phyloP scores from a whole-genome alignment of 495 filamentous ascomycete species.

The Penicillium malachiteum region DNA sequence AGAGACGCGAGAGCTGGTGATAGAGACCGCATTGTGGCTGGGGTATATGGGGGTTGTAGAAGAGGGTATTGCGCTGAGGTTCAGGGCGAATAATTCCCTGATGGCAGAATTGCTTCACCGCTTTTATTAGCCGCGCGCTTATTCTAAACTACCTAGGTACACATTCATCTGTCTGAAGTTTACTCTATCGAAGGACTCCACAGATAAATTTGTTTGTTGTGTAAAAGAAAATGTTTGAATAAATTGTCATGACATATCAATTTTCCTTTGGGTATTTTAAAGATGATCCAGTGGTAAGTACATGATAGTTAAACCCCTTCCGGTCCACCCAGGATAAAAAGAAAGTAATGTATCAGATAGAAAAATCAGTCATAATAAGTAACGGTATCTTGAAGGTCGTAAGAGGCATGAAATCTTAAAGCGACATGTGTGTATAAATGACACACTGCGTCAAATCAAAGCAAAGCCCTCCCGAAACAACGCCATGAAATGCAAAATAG shows the following conservation, averaged over 20 bases:
- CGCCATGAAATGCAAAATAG: conserved; percentile 26
- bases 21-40: conserved; percentile 38
- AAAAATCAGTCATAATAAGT: conserved; percentile 7
- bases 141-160: no score
- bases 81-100: conserved; percentile 31
- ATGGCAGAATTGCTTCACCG: conserved; percentile 29
- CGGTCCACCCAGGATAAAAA: not conserved
- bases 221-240: no score
- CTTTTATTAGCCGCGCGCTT: conserved; percentile 35
- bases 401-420: conserved; percentile 22
- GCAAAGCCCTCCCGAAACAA: conserved; percentile 12
- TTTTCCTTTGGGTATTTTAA: not conserved
- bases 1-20: conserved; percentile 46
- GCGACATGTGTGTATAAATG: conserved; percentile 12
- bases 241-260: not conserved
- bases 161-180: no score
- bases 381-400: conserved; percentile 17
- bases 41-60: conserved; percentile 16
- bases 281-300: not conserved
- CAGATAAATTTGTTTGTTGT: no score
- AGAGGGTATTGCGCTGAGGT: conserved; percentile 12
- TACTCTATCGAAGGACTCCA: no score
- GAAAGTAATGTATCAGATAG: not conserved
- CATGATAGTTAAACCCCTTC: not conserved
- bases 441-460: conserved; percentile 9